These are phyloP conservation scores for Phytopythium kandeliae DNA, from an alignment of 352 stramenopile species.

Conservation along the genomic window DNA sequence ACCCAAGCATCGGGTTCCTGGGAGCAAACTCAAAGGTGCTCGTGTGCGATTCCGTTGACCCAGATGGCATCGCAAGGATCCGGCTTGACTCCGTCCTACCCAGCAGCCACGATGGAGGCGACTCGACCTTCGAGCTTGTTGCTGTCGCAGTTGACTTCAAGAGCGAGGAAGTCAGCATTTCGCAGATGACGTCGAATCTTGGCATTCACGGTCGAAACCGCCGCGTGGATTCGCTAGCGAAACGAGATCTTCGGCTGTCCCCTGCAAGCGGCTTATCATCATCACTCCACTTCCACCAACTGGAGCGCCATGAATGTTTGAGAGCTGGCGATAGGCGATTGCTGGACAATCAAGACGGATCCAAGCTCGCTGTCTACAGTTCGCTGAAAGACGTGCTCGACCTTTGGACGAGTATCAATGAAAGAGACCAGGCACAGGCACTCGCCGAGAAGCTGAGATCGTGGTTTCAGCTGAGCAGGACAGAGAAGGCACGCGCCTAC, in stretches of 20 bases:
- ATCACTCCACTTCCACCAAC: constrained; percentile 32
- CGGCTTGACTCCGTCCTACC: constrained; percentile 6
- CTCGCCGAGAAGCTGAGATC: constrained; percentile 22
- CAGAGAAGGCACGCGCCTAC: constrained; percentile 31
- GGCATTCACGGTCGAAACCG: constrained; percentile 14
- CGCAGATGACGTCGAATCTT: constrained; percentile 6
- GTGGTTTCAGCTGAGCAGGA: constrained; percentile 17
- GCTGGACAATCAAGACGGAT: constrained; percentile 21
- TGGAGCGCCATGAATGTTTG: constrained; percentile 26
- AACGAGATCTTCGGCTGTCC: constrained; percentile 25
- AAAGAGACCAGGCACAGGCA: constrained; percentile 13
- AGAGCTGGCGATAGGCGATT: constrained; percentile 13
- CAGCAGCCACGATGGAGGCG: neutral
- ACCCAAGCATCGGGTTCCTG: constrained; percentile 31
- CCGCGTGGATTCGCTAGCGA: constrained; percentile 2
- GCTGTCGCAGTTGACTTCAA: constrained; percentile 22
- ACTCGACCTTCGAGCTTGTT: constrained; percentile 17
- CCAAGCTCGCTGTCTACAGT: constrained; percentile 38
- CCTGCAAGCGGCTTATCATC: constrained; percentile 15
- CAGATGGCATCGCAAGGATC: constrained; percentile 14
- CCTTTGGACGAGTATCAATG: constrained; percentile 21
- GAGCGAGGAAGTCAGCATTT: constrained; percentile 14
- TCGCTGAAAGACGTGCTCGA: constrained; percentile 24
- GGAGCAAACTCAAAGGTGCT: constrained; percentile 16
- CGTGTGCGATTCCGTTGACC: constrained; percentile 10